Evolutionary conservation across 2,329 filamentous ascomycete species (phyloP).

Genomic region (Alternaria triticina): DNA sequence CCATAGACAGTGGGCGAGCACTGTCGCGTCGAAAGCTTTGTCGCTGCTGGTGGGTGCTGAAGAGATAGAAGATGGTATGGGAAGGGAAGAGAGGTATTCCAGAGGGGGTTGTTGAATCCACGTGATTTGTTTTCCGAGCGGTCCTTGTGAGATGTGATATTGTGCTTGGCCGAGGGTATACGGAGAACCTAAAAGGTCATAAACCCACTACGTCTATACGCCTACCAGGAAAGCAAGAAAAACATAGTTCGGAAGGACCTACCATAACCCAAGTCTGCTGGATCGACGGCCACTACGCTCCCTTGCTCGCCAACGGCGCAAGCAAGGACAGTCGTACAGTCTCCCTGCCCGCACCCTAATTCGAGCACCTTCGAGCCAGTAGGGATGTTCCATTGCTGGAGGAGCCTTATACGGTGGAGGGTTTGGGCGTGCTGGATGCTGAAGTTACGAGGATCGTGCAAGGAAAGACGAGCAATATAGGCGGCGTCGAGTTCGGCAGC

Average conservation of each 20-base stretch:
- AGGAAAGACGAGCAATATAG: conserved; percentile 22
- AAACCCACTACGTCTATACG: conserved; percentile 3
- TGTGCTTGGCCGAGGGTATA: conserved; percentile 60
- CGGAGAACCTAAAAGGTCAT: conserved; percentile 34
- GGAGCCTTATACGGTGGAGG: conserved; percentile 27
- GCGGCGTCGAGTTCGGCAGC: conserved; percentile 15
- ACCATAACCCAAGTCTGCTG: conserved; percentile 58
- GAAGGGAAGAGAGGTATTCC: conserved; percentile 25
- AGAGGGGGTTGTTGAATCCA: conserved; percentile 52
- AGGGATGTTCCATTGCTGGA: conserved; percentile 27
- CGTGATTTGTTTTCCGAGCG: conserved; percentile 52
- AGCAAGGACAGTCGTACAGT: conserved; percentile 62
- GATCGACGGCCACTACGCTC: conserved; percentile 59
- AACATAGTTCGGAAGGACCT: not conserved
- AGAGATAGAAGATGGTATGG: not conserved
- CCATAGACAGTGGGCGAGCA: conserved; percentile 61
- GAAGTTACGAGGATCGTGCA: conserved; percentile 25
- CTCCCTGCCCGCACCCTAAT: conserved; percentile 66
- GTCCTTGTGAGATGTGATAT: conserved; percentile 49
- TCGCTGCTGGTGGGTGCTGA: conserved; percentile 7
- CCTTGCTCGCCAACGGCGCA: conserved; percentile 54
- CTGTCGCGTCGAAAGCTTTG: conserved; percentile 53
- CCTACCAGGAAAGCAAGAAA: conserved; percentile 1
- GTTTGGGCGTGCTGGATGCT: conserved; percentile 30
- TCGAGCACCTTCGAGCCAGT: conserved; percentile 58